Evolutionary conservation across 73 alveolate species (phyloP).

Genomic region (Paramecium sexaurelia): DNA sequence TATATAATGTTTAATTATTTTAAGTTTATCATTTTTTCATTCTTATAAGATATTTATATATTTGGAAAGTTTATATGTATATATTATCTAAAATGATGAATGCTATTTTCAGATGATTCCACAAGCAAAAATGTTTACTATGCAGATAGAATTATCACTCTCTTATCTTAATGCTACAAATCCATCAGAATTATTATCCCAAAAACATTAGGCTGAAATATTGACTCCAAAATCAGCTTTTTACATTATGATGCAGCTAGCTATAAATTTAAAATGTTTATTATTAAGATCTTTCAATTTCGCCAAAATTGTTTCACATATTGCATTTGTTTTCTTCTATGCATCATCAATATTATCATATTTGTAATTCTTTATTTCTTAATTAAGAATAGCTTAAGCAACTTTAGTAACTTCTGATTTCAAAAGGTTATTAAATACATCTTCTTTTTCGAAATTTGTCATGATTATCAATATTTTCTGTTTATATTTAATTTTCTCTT

Average conservation of each 20-base stretch:
- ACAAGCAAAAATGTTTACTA: conserved; percentile 33
- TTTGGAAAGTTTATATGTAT: not conserved
- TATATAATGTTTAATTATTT: not conserved
- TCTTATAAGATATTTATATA: not conserved
- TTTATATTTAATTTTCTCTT: not conserved
- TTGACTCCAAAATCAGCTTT: conserved; percentile 84
- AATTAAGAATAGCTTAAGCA: not conserved
- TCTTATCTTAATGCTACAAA: conserved; percentile 75
- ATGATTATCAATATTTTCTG: not conserved
- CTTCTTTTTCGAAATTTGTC: not conserved
- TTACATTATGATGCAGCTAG: conserved; percentile 77
- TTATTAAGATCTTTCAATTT: conserved; percentile 67
- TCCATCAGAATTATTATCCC: conserved; percentile 89
- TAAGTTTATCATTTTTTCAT: not conserved
- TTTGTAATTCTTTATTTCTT: not conserved
- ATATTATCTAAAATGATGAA: not conserved
- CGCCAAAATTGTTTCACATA: conserved; percentile 69
- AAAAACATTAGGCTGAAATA: conserved; percentile 80
- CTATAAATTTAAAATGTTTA: conserved; percentile 81
- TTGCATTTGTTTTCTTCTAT: conserved; percentile 77
- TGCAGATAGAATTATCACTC: not conserved
- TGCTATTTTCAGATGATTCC: not conserved
- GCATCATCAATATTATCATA: conserved; percentile 74
- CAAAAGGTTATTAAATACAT: not conserved
- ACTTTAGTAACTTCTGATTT: not conserved